phyloP scores from a whole-genome alignment of 345 rosid species.

The Microcos paniculata region DNA sequence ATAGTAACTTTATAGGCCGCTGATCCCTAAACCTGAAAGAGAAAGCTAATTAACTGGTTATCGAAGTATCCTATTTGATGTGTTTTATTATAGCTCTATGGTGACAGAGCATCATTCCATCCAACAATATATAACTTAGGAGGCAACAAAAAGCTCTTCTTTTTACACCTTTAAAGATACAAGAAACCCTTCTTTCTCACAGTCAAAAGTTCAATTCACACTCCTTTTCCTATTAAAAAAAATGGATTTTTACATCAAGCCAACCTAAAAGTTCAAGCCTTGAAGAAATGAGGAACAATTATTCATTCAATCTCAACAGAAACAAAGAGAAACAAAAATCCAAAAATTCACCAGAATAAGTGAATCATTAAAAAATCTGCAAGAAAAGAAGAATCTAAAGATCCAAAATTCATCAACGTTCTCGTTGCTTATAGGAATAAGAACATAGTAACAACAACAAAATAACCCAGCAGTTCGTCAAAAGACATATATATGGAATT shows the following conservation, averaged over 20 bases:
- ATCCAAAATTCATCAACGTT: not conserved
- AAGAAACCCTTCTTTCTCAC: not conserved
- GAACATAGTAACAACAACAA: not conserved
- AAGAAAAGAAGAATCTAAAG: not conserved
- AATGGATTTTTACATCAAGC: not conserved
- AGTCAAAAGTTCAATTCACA: not conserved
- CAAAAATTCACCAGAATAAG: not conserved
- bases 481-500: too few species aligned
- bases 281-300: not conserved
- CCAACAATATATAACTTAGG: not conserved
- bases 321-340: too few species aligned
- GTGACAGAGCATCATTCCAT: not conserved
- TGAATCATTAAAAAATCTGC: not conserved
- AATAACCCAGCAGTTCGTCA: slow-evolving; percentile 1
- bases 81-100: not conserved
- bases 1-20: not conserved
- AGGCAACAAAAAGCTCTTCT: not conserved
- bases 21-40: not conserved
- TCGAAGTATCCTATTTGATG: too few species aligned
- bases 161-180: not conserved
- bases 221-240: not conserved
- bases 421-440: not conserved
- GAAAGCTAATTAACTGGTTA: not conserved
- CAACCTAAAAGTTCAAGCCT: not conserved
- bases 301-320: not conserved